Base-by-base conservation (phyloP, 352 stramenopile genomes). In the Globisporangium nagaii region DNA sequence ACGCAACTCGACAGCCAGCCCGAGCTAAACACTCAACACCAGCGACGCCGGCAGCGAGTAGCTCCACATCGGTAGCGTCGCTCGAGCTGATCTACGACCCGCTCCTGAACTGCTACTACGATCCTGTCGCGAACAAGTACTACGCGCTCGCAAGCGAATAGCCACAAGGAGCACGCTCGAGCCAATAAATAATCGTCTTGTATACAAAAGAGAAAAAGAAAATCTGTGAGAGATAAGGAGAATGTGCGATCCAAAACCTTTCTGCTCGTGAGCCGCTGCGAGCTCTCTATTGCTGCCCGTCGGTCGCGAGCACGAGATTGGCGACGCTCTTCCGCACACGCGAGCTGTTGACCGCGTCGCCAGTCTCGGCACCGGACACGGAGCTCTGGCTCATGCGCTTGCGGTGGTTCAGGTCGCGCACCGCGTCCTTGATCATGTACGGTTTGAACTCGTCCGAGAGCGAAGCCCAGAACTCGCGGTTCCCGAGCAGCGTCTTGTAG, bases 81-180 rank as follows among this genome's bases (percentile, higher is more conserved):
- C 47, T 94, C 49, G 86, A 96, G 47, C 60, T 96, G 40, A 67
- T 96, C 30, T 96, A 92, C 51, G 84, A 96, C 31, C 80, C 86
- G 28, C 71, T 90, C 32, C 46, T 94, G 62, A 70, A 81, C 17
- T 96, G 86, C 54, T 96, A 94, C 66, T 88, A 82, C 48, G 85
- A 93, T 55, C 82, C 82, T 0, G 58, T 88, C 19, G 69, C 63
- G 34, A 88, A 90, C 49, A 94, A 93, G 66, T 94, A 96, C 65
- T 94, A 96, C 54, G 65, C 80, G n/a, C 57, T 86, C 54, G 68
- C 70, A 34, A 60, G 20, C 13, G 32, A 60, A 20, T 42, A 39
- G 46, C 20, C 17, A 30, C 19, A 30, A 15, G n/a, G n/a, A n/a
- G n/a, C n/a, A n/a, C n/a, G n/a, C n/a, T n/a, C n/a, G n/a, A n/a